Evolutionary conservation across 306 rosid genomes (phyloP).

Genomic region (Rosa chinensis): DNA sequence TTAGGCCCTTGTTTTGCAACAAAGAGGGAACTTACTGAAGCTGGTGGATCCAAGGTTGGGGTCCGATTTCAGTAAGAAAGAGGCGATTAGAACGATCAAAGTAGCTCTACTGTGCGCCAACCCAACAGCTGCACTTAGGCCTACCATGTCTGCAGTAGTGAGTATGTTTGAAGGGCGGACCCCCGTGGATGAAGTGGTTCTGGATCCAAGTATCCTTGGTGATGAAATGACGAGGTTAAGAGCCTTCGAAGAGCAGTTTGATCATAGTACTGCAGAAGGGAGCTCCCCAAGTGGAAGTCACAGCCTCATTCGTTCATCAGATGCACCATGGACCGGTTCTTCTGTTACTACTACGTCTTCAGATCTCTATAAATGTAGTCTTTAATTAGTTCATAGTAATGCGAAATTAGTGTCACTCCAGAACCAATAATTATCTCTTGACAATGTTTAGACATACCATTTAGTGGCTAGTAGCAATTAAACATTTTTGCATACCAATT

Average conservation of each 20-base stretch:
- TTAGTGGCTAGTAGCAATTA: too few relatives aligned
- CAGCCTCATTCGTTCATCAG: neutral
- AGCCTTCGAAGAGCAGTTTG: neutral
- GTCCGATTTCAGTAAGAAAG: slow-evolving; percentile 7
- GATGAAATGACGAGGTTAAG: slow-evolving; percentile 3
- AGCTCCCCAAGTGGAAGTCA: neutral
- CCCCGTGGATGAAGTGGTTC: neutral
- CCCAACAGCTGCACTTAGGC: slow-evolving; percentile 25
- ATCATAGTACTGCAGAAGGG: neutral
- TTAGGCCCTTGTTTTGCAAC: slow-evolving; percentile 23
- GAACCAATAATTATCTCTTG: too few relatives aligned
- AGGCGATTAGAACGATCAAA: slow-evolving; percentile 11
- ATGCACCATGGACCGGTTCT: neutral
- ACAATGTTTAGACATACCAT: too few relatives aligned
- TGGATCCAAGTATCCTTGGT: slow-evolving; percentile 6
- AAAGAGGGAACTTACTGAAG: neutral
- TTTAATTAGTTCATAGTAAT: neutral
- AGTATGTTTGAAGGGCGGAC: slow-evolving; percentile 21
- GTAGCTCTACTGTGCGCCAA: slow-evolving; percentile 26
- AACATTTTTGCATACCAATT: too few relatives aligned
- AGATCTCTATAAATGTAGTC: neutral
- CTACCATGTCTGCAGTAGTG: slow-evolving; percentile 22
- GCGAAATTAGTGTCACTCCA: too few relatives aligned
- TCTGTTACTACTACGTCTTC: neutral
- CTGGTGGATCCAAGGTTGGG: slow-evolving; percentile 21